Evolutionary conservation across 2,329 filamentous ascomycete species (phyloP).

Genomic region (Neocucurbitaria cava): DNA sequence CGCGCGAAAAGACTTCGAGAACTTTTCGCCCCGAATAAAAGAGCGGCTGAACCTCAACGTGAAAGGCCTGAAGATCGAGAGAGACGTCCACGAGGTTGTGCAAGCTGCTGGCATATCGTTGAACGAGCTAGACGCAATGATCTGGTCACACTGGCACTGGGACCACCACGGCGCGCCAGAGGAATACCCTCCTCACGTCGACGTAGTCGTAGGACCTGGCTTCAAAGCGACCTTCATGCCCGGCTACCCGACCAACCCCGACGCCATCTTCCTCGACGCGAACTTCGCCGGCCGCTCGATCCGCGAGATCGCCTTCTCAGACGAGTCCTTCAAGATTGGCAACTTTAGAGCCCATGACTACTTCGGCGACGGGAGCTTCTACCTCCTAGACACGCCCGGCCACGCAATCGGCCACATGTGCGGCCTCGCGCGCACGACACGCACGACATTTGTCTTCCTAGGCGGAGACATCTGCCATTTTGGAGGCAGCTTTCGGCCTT

Average conservation of each 20-base stretch:
- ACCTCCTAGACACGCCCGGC: slow-evolving; percentile 60
- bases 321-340: slow-evolving; percentile 43
- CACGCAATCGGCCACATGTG: slow-evolving; percentile 58
- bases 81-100: slow-evolving; percentile 29
- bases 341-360: slow-evolving; percentile 58
- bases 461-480: slow-evolving; percentile 28
- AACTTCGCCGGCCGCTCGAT: slow-evolving; percentile 9
- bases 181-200: slow-evolving; percentile 53
- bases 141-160: slow-evolving; percentile 55
- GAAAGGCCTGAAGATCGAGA: slow-evolving; percentile 17
- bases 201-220: slow-evolving; percentile 61
- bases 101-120: slow-evolving; percentile 20
- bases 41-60: slow-evolving; percentile 20
- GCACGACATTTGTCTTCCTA: slow-evolving; percentile 25
- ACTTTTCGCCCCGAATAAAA: slow-evolving; percentile 18
- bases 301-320: slow-evolving; percentile 9
- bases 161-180: slow-evolving; percentile 61
- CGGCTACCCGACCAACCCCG: slow-evolving; percentile 51
- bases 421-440: slow-evolving; percentile 52
- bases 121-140: slow-evolving; percentile 44
- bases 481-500: slow-evolving; percentile 23
- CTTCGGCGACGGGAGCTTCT: slow-evolving; percentile 63
- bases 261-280: slow-evolving; percentile 18
- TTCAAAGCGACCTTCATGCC: slow-evolving; percentile 56
- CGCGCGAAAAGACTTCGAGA: slow-evolving; percentile 21